phyloP scores from a whole-genome alignment of 1,284 basidiomycete species.

The Cutaneotrichosporon spelunceum region DNA sequence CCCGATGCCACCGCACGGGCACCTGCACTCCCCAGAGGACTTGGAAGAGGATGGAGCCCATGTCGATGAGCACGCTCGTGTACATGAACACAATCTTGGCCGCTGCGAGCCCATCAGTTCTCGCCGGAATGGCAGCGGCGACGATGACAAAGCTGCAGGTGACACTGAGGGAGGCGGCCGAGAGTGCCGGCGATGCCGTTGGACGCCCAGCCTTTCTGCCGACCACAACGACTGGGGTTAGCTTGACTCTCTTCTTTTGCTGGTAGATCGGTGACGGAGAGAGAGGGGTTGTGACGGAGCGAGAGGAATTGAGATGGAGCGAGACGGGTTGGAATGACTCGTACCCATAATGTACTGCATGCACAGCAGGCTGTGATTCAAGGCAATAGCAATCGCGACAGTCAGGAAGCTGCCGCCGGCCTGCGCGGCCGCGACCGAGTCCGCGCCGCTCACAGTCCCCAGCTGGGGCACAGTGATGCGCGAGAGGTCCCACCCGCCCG shows the following conservation, averaged over 20 bases:
- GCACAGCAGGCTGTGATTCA: constrained; percentile 23
- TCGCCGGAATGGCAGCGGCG: constrained; percentile 22
- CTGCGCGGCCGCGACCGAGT: background rate
- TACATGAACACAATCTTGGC: constrained; percentile 38
- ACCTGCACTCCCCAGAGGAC: constrained; percentile 11
- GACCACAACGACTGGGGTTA: background rate
- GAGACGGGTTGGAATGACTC: background rate
- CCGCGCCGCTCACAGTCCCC: background rate
- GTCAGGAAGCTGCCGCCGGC: constrained; percentile 21
- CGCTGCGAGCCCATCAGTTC: background rate
- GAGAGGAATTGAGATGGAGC: no score
- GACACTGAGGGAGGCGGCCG: background rate
- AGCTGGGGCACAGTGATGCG: background rate
- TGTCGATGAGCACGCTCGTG: constrained; percentile 26
- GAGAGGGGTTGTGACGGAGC: no score
- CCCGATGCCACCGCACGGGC: background rate
- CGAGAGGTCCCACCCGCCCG: constrained; percentile 30
- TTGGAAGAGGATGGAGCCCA: constrained; percentile 12
- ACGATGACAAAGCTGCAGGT: constrained; percentile 24
- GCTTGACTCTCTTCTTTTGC: no score
- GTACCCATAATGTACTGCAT: constrained; percentile 26
- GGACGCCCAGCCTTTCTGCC: background rate
- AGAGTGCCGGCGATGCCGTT: background rate
- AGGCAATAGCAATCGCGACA: constrained; percentile 26
- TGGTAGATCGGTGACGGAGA: no score